Base-by-base conservation (phyloP, 352 stramenopile genomes). In the Globisporangium lucens region DNA sequence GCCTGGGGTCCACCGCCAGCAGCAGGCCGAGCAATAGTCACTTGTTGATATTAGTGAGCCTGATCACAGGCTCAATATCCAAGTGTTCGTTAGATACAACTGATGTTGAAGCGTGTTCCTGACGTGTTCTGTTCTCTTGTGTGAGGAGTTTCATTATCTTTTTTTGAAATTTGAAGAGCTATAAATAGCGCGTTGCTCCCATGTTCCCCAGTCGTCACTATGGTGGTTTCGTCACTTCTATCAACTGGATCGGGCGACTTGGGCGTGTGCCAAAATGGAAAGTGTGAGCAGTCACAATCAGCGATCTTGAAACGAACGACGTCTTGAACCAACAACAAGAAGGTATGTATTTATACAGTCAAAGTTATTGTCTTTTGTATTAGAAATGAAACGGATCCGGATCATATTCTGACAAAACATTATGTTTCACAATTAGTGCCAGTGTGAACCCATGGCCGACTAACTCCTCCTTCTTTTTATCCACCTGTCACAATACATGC, bases 1-100 rank as follows among this genome's bases (percentile, higher is more conserved):
- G 76, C 72, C 0, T 85, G 74, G 72, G 76, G 76, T 71, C 9
- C 2, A 24, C 33, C 10, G n/a, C 30, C 30, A 60, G 43, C 17
- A 51, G 43, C 43, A 51, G 43, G 3, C 41, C 41, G 13, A 49
- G 6, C 41, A 22, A 24, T 51, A 49, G 15, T 3, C 24, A 35
- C 30, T 6, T 35, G 7, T 10, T 38, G 41, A 49, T 49, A 22
- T 7, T n/a, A 15, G 38, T 49, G 41, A 22, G 41, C 10, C 15
- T 24, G 24, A 24, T 24, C 24, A 24, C 24, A 24, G 24, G 24
- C 24, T 49, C 15, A 22, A 49, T 49, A 22, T 49, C 15, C 41
- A 33, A 33, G 4, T 33, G 17, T n/a, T 20, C 41, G 22, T n/a
- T n/a, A 22, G 15, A 49, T 4, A 22, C 41, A 49, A 15, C 41